phyloP scores from a whole-genome alignment of 441 rosid genomes.

The Cnidoscolus chayamansa region DNA sequence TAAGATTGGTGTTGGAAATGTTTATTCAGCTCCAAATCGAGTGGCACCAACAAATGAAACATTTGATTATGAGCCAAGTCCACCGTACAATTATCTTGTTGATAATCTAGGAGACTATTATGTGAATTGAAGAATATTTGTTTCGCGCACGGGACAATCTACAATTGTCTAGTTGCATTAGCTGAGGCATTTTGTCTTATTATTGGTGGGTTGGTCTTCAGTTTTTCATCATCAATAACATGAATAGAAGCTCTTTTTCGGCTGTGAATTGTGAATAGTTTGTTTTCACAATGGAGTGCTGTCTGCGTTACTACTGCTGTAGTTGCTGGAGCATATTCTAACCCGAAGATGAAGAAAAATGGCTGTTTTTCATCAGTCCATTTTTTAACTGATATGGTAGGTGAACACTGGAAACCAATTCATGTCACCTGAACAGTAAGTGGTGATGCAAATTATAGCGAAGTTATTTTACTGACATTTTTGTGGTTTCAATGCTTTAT shows the following conservation, averaged over 20 bases:
- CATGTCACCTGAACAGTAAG: conserved; percentile 22
- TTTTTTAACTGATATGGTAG: conserved; percentile 19
- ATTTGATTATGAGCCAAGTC: conserved; percentile 52
- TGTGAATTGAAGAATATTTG: conserved; percentile 25
- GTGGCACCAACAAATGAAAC: conserved; percentile 49
- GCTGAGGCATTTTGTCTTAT: conserved; percentile 23
- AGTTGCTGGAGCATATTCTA: conserved; percentile 27
- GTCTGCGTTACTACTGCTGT: conserved; percentile 18
- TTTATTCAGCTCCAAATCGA: conserved; percentile 43
- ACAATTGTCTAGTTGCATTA: conserved; percentile 20
- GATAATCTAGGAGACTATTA: conserved; percentile 63
- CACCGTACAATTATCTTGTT: conserved; percentile 62
- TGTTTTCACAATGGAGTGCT: conserved; percentile 18
- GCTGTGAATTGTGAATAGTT: conserved; percentile 29
- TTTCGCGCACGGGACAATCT: conserved; percentile 20
- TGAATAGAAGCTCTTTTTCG: conserved; percentile 25
- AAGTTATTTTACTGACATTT: conserved; percentile 19
- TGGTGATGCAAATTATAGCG: conserved; percentile 25
- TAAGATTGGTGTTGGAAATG: conserved; percentile 45
- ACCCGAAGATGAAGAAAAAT: conserved; percentile 28
- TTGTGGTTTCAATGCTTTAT: conserved; percentile 7
- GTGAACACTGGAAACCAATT: conserved; percentile 19
- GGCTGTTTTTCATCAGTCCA: conserved; percentile 29
- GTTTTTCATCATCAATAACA: conserved; percentile 30
- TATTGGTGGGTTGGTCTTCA: conserved; percentile 26